Evolutionary conservation across 83 land plant genomes (phyloP), one percentile per base, ranked within the genome.

Genomic region (Thuja plicata): DNA sequence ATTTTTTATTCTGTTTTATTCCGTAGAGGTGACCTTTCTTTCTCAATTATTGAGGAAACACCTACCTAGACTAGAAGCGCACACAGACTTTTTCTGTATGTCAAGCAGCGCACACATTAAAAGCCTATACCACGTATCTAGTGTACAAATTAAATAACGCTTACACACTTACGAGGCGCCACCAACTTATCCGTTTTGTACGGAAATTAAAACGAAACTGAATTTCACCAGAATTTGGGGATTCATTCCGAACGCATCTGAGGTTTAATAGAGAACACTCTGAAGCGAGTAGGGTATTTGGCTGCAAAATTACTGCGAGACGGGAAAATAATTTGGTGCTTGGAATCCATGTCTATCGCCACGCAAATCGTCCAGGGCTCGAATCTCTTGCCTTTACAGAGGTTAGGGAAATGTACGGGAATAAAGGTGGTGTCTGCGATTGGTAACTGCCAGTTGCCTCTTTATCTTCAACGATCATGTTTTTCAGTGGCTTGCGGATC

Each of bases 361-460:
- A 32, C 73, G 87, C 55, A 50, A 45, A 37, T 86, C 30, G 71
- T 86, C 45, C 71, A 19, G 37, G 87, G 87, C 60, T 86, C 87
- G 71, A 55, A 54, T 52, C 45, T 60, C 57, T n/a, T 57, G 45
- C 38, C 24, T 38, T 35, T 41, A 15, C 62, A 55, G 57, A 71
- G 71, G 35, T 13, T 15, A 57, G 41, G 7, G 45, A n/a, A 21
- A 35, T 38, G 54, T 8, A 19, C 66, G 45, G 38, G 45, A 24
- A 3, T 35, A 86, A 57, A 19, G 2, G 57, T 37, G 79, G 17
- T 10, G n/a, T 13, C 37, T 11, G 73, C 38, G 71, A 57, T 60
- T 30, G 70, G 37, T 38, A 37, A 54, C 37, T 86, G 27, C 87
- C 17, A 41, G 19, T 86, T 73, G 32, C 37, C n/a, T 85, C 8